Evolutionary conservation across 768 basidiomycete species (phyloP), one percentile per base, ranked within the genome.

Genomic region (Termitomyces sp.): DNA sequence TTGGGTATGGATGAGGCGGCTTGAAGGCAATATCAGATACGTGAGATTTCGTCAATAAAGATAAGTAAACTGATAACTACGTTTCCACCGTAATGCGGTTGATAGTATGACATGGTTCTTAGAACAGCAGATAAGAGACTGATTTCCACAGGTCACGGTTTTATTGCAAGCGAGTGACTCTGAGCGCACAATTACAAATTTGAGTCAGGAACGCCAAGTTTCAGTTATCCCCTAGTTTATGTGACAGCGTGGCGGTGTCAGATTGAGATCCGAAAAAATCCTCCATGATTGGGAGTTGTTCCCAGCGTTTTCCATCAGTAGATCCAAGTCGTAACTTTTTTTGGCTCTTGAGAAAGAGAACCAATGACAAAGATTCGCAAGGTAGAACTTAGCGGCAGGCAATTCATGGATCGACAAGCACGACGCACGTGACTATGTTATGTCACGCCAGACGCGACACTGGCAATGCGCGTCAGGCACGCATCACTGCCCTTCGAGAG

Each of bases 51-150:
- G 18, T 7, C 2, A 14, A 5, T 33, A 33, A 41, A 30, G 23
- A 14, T 12, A 23, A 33, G 32, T 4, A 38, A 41, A 30, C 18
- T 4, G 4, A 41, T 36, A 40, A 33, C 23, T 55, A 55, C 52
- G 26, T 43, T 52, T 36, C 16, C 53, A 20, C 9, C 32, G 23
- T 46, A 52, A 5, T 58, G 18, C 26, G 50, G 43, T 26, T 58
- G 57, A 32, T 57, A 50, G n/a, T 57, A 40, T 5, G 57, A 58
- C 57, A 58, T 58, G 1, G 40, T 55, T n/a, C 2, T 49, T 44
- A 32, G 26, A 8, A 10, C 9, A 4, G n/a, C n/a, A n/a, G 41
- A n/a, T 43, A 43, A 20, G 41, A 20, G 10, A n/a, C 8, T 16
- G 18, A 4, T 4, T 14, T 14, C 28, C n/a, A 28, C 38, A 10